Conservation (phyloP, 306 rosid species). For the Cajanus cajan region DNA sequence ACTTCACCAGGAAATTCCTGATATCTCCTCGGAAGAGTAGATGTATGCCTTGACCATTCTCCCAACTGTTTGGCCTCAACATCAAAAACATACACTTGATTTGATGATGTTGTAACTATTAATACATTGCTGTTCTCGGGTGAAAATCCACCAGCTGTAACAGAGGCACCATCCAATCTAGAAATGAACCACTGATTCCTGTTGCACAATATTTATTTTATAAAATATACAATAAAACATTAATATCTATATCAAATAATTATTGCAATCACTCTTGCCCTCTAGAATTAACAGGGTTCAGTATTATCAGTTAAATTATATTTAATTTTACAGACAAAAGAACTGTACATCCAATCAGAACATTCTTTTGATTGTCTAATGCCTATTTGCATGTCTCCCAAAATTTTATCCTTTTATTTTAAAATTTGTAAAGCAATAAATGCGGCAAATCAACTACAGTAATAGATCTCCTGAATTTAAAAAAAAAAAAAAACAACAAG, state of each 20-base stretch:
- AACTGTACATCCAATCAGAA: neutral
- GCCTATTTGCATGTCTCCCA: neutral
- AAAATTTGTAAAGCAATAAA: neutral
- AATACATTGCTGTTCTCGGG: slow-evolving; percentile 72
- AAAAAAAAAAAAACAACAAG: too few relatives aligned
- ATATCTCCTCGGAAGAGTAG: slow-evolving; percentile 74
- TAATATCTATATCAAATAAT: neutral
- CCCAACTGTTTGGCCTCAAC: slow-evolving; percentile 86
- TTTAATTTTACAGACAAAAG: neutral
- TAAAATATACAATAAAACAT: neutral
- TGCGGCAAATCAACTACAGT: neutral
- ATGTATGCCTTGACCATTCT: slow-evolving; percentile 79
- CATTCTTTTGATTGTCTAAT: neutral
- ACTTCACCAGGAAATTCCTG: slow-evolving; percentile 99
- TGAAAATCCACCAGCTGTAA: slow-evolving; percentile 94
- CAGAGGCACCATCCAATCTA: slow-evolving; percentile 88
- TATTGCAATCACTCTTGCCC: neutral
- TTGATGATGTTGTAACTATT: slow-evolving; percentile 84
- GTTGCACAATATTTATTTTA: slow-evolving; percentile 20
- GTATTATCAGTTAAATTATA: neutral
- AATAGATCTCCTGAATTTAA: neutral
- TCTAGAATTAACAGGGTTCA: neutral
- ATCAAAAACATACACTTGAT: slow-evolving; percentile 91
- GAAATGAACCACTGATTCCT: slow-evolving; percentile 98
- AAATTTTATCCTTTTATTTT: neutral